Conservation (phyloP, 164 flowering plant species). For the Sextonia rubra region DNA sequence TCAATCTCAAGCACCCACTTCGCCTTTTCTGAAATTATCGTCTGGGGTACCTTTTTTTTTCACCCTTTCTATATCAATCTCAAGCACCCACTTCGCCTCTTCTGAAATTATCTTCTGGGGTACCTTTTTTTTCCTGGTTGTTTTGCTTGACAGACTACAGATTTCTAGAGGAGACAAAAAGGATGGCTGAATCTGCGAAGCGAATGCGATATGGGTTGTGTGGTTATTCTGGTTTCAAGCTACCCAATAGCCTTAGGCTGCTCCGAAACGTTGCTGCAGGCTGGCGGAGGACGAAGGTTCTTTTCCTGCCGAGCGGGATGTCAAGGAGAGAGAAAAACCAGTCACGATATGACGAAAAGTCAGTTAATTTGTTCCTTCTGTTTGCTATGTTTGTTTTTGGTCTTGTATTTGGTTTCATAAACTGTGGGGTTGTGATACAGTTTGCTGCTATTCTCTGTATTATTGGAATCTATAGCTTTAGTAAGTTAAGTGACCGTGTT, state of each 20-base stretch:
- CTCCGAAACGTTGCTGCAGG: slow-evolving; percentile 58
- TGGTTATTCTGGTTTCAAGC: slow-evolving; percentile 27
- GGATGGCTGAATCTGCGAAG: slow-evolving; percentile 67
- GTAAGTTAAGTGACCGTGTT: too few species aligned
- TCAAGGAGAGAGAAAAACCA: slow-evolving; percentile 58
- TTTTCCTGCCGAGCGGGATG: slow-evolving; percentile 67
- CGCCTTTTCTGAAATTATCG: too few species aligned
- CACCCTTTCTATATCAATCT: too few species aligned
- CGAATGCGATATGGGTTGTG: slow-evolving; percentile 44
- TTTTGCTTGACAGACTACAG: slow-evolving; percentile 46
- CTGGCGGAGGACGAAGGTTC: slow-evolving; percentile 39
- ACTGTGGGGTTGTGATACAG: too few species aligned
- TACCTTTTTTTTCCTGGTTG: neutral
- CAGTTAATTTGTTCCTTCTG: neutral
- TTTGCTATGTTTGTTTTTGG: neutral
- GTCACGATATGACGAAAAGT: slow-evolving; percentile 52
- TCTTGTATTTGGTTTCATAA: neutral
- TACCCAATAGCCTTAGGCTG: slow-evolving; percentile 36
- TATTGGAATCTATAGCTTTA: too few species aligned
- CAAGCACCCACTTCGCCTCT: too few species aligned
- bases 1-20: too few species aligned
- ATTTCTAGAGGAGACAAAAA: slow-evolving; percentile 71
- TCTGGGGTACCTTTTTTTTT: too few species aligned
- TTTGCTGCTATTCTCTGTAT: too few species aligned
- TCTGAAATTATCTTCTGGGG: too few species aligned